Evolutionary conservation across 2,329 filamentous ascomycete genomes (phyloP).

Genomic region (Arachnopeziza araneosa): DNA sequence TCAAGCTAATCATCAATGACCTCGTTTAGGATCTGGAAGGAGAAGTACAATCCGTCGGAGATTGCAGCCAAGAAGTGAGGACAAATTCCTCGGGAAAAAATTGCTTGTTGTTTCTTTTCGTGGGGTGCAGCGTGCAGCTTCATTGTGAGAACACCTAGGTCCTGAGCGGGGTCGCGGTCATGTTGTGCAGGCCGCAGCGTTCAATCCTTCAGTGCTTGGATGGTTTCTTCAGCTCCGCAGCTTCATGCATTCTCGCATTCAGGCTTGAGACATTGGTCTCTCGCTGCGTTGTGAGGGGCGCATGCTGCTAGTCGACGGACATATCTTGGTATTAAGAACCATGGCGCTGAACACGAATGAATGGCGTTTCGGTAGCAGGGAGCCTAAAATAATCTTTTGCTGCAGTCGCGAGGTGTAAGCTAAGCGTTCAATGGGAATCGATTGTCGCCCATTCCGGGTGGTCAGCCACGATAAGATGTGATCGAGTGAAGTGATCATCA

Average conservation of each 20-base stretch:
- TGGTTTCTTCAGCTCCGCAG: neutral
- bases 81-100: neutral
- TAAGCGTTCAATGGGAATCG: neutral
- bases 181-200: neutral
- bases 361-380: neutral
- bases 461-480: neutral
- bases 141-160: neutral
- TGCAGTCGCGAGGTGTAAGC: neutral
- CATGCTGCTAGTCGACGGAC: neutral
- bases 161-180: neutral
- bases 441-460: neutral
- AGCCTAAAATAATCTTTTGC: neutral
- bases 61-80: conserved; percentile 19
- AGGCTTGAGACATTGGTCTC: neutral
- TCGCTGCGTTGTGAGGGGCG: neutral
- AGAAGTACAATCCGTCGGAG: conserved; percentile 66
- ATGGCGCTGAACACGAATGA: neutral
- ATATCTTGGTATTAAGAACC: neutral
- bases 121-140: neutral
- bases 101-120: neutral
- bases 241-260: neutral
- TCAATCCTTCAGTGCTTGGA: neutral
- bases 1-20: neutral
- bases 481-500: neutral
- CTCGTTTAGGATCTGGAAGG: conserved; percentile 77